These are phyloP conservation scores for Wolfiporia cocos DNA, from an alignment of 1,284 basidiomycete genomes.

Conservation along the genomic window DNA sequence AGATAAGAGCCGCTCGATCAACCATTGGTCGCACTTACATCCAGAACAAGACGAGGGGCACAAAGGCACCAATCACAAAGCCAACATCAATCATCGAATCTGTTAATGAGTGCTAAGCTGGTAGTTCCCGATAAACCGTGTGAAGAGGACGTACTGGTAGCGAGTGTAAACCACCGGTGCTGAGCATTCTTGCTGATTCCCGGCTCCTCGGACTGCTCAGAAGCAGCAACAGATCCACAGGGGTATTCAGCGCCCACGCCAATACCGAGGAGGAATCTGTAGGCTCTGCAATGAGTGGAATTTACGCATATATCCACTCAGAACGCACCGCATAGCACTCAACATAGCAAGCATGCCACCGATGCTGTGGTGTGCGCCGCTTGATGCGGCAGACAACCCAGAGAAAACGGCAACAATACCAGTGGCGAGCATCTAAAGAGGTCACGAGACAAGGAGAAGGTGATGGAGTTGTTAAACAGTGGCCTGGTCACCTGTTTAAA, in stretches of 20 bases:
- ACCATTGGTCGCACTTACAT: constrained; percentile 44
- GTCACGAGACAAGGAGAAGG: too few species aligned
- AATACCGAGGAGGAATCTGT: constrained; percentile 74
- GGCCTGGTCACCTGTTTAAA: too few species aligned
- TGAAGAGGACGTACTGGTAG: constrained; percentile 55
- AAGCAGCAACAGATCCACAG: constrained; percentile 86
- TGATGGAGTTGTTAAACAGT: too few species aligned
- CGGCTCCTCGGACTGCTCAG: constrained; percentile 84
- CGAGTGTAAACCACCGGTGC: constrained; percentile 82
- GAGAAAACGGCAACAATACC: constrained; percentile 79
- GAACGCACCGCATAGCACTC: constrained; percentile 65
- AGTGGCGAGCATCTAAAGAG: constrained; percentile 78
- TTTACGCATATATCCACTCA: neutral
- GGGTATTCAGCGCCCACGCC: constrained; percentile 90
- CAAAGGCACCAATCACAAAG: constrained; percentile 80
- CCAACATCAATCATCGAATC: constrained; percentile 88
- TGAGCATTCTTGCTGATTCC: constrained; percentile 75
- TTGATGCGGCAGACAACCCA: constrained; percentile 75
- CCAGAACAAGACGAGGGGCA: constrained; percentile 82
- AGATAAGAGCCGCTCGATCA: neutral
- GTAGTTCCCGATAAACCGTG: too few species aligned
- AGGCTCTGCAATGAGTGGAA: neutral
- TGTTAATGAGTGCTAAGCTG: too few species aligned
- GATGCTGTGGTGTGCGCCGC: constrained; percentile 70
- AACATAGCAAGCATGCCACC: constrained; percentile 74